A percentile compares a stretch with the other conserved stretches of the same genome.
Conservation (phyloP, 148 eudicot genomes). For the Amaranthus hypochondriacus region DNA sequence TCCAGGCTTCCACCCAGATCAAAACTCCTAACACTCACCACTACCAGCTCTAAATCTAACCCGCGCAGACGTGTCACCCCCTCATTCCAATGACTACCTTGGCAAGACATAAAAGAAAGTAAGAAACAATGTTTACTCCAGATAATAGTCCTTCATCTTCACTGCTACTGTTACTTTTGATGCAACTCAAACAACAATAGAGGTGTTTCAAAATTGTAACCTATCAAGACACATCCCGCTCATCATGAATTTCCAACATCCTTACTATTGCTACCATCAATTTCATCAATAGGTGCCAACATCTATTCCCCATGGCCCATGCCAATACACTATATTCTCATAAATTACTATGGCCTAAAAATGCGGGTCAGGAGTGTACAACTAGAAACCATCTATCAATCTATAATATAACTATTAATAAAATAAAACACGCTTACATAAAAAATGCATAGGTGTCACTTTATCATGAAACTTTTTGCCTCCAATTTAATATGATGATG, state of each 20-base stretch:
- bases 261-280: background rate
- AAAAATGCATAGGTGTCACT: too few relatives aligned
- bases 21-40: background rate
- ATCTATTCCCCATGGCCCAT: too few relatives aligned
- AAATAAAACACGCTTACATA: too few relatives aligned
- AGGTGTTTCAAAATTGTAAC: background rate
- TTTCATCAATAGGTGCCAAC: background rate
- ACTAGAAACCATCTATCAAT: conserved; percentile 5
- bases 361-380: background rate
- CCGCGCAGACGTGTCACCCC: too few relatives aligned
- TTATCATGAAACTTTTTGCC: too few relatives aligned
- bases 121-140: background rate
- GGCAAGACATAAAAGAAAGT: background rate
- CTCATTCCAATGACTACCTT: background rate
- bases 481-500: too few relatives aligned
- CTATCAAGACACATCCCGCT: background rate
- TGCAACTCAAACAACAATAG: background rate
- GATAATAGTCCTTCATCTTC: background rate
- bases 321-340: background rate
- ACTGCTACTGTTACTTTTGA: background rate
- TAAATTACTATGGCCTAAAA: background rate
- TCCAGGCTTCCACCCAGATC: background rate
- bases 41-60: background rate
- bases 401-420: too few relatives aligned
- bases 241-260: background rate